A percentile compares a stretch with the other conserved stretches of the same genome.
phyloP scores from a whole-genome alignment of 805 yeast species.

The Candida manassasensis region DNA sequence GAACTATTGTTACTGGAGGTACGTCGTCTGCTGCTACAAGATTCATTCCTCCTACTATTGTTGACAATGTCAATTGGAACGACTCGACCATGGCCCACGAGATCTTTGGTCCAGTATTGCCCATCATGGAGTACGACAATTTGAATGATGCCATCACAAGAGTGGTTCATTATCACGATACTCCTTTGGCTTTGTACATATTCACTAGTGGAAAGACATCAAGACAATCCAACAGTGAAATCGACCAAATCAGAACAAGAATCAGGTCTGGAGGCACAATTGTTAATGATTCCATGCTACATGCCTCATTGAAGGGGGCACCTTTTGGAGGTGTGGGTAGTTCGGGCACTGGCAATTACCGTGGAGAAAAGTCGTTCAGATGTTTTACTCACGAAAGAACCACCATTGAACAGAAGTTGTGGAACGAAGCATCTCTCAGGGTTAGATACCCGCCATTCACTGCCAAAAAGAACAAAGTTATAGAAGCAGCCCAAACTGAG shows the following conservation, averaged over 20 bases:
- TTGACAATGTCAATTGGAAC: constrained; percentile 55
- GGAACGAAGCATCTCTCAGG: constrained; percentile 55
- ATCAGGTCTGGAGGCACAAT: constrained; percentile 71
- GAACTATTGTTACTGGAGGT: constrained; percentile 47
- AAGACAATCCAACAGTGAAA: constrained; percentile 40
- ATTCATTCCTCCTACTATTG: constrained; percentile 68
- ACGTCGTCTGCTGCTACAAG: constrained; percentile 32
- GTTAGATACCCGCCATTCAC: constrained; percentile 64
- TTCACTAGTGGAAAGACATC: constrained; percentile 47
- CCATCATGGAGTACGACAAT: constrained; percentile 54
- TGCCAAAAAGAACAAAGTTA: constrained; percentile 25
- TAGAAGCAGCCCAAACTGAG: constrained; percentile 22
- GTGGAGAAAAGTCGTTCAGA: constrained; percentile 49
- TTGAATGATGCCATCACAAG: constrained; percentile 41
- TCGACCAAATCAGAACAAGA: constrained; percentile 38
- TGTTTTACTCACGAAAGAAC: constrained; percentile 75
- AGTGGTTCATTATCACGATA: constrained; percentile 50
- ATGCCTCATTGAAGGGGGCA: constrained; percentile 58
- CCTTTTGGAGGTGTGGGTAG: constrained; percentile 92
- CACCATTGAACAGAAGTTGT: constrained; percentile 56
- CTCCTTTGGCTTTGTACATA: constrained; percentile 78
- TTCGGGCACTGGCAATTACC: constrained; percentile 81
- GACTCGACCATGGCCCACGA: constrained; percentile 75
- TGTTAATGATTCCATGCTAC: constrained; percentile 69
- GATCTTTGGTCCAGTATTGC: constrained; percentile 82